Percentiles rank a stretch among this genome's conserved stretches.
phyloP scores from a whole-genome alignment of 495 filamentous ascomycete species.

The Aspergillus campestris region DNA sequence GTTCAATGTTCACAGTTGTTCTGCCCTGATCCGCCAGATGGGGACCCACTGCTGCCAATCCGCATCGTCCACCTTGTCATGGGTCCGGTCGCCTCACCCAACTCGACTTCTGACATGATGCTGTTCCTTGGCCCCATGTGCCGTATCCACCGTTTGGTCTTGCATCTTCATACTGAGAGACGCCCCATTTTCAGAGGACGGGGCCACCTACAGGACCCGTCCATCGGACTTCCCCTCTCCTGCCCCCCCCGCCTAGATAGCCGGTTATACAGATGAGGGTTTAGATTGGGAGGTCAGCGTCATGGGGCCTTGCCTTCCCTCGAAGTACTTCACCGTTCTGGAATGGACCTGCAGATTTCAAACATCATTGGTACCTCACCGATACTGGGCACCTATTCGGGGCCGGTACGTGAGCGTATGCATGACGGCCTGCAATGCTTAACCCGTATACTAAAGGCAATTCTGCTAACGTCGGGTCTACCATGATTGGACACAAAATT shows the following conservation, averaged over 20 bases:
- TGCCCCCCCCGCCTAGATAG: conserved; percentile 12
- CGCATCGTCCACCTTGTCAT: conserved; percentile 9
- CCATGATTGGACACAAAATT: conserved; percentile 13
- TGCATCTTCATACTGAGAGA: conserved; percentile 5
- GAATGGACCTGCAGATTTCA: conserved; percentile 7
- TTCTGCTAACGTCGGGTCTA: conserved; percentile 5
- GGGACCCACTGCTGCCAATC: conserved; percentile 11
- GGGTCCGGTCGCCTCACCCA: conserved; percentile 14
- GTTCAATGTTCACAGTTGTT: too few species aligned
- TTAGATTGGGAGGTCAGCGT: background rate
- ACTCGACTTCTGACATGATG: conserved; percentile 11
- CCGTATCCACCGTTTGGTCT: conserved; percentile 11
- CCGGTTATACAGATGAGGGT: background rate
- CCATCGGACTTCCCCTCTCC: conserved; percentile 22
- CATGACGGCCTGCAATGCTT: conserved; percentile 10
- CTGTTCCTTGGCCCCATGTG: conserved; percentile 9
- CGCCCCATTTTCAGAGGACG: conserved; percentile 9
- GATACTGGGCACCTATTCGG: conserved; percentile 4
- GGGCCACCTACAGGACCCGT: conserved; percentile 15
- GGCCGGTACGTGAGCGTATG: conserved; percentile 9
- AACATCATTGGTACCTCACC: conserved; percentile 5
- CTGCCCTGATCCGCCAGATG: too few species aligned
- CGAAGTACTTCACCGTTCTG: conserved; percentile 8
- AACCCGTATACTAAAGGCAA: conserved; percentile 1
- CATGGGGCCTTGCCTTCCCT: conserved; percentile 10